phyloP scores from a whole-genome alignment of 192 early-diverging fungal species.

The Coemansia aciculifera region DNA sequence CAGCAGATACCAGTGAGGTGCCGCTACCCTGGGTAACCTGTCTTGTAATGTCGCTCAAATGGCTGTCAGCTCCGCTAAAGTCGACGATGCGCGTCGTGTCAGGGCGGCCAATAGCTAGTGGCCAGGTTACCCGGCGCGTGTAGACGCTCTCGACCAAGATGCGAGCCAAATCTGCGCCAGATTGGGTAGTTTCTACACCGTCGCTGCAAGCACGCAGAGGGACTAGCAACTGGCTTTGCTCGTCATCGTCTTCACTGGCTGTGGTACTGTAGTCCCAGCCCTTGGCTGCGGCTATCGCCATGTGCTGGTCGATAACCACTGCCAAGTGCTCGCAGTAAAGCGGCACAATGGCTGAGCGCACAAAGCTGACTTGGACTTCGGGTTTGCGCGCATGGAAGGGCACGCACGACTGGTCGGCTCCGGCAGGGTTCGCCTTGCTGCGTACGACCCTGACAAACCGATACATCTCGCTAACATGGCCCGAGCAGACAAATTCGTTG shows the following conservation, averaged over 20 bases:
- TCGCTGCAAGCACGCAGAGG: slow-evolving; percentile 6
- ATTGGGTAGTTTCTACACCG: slow-evolving; percentile 16
- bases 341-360: slow-evolving; percentile 71
- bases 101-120: slow-evolving; percentile 17
- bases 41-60: slow-evolving; percentile 76
- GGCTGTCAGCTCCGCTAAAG: slow-evolving; percentile 84
- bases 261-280: slow-evolving; percentile 60
- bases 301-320: slow-evolving; percentile 59
- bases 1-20: slow-evolving; percentile 49
- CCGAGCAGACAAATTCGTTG: slow-evolving; percentile 73
- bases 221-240: background rate
- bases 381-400: slow-evolving; percentile 82
- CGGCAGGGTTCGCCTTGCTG: slow-evolving; percentile 72
- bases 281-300: slow-evolving; percentile 66
- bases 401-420: slow-evolving; percentile 79
- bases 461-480: slow-evolving; percentile 76
- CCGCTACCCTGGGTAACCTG: slow-evolving; percentile 87
- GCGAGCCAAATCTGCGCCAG: slow-evolving; percentile 16
- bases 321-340: slow-evolving; percentile 79
- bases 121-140: slow-evolving; percentile 35
- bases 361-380: slow-evolving; percentile 75
- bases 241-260: slow-evolving; percentile 4
- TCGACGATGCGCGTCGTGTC: slow-evolving; percentile 78
- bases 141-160: slow-evolving; percentile 29
- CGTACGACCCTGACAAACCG: slow-evolving; percentile 80